These are phyloP conservation scores for Cryphonectria carpinicola DNA, from an alignment of 2,329 filamentous ascomycete species.

Conservation along the genomic window DNA sequence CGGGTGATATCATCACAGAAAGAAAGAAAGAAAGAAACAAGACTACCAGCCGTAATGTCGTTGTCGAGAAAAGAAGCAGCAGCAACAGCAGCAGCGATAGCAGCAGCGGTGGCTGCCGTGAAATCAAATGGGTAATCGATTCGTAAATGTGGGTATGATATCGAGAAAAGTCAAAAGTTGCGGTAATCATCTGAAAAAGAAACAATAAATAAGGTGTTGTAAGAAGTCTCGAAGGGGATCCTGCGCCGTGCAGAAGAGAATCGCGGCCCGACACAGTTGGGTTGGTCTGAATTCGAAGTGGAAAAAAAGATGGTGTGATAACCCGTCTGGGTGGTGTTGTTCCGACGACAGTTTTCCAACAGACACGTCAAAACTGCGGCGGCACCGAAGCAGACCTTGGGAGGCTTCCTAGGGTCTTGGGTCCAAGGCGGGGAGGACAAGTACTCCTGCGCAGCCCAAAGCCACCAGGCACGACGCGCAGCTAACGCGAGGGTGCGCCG, in stretches of 20 bases:
- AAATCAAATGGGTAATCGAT: slow-evolving; percentile 29
- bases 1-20: slow-evolving; percentile 5
- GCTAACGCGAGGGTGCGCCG: slow-evolving; percentile 43
- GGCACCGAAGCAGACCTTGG: slow-evolving; percentile 11
- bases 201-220: slow-evolving; percentile 21
- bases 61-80: background rate
- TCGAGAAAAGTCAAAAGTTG: slow-evolving; percentile 13
- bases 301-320: background rate
- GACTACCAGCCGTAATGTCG: slow-evolving; percentile 10
- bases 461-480: slow-evolving; percentile 13
- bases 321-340: background rate
- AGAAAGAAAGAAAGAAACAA: background rate
- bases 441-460: background rate
- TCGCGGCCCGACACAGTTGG: background rate
- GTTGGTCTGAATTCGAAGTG: background rate
- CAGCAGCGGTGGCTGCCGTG: slow-evolving; percentile 7
- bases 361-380: slow-evolving; percentile 7
- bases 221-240: slow-evolving; percentile 7
- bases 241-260: background rate
- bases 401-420: background rate
- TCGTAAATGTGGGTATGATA: slow-evolving; percentile 25
- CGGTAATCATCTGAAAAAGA: slow-evolving; percentile 4
- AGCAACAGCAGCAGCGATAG: slow-evolving; percentile 3
- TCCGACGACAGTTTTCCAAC: background rate
- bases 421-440: background rate